Conservation (phyloP, 805 yeast species). For the Yarrowia porcina region DNA sequence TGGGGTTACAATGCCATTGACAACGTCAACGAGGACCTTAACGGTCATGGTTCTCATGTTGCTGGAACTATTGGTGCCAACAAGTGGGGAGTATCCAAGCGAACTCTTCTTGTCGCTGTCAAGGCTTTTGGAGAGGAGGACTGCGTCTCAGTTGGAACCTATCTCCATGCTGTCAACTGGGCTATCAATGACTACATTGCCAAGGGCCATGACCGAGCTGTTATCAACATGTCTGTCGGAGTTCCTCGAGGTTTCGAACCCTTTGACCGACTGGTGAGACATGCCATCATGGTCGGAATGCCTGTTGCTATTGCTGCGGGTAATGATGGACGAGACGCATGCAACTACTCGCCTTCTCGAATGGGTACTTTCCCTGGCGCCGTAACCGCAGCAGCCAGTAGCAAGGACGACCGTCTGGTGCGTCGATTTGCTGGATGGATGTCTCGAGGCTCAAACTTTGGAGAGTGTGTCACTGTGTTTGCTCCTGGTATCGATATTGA, state of each 20-base stretch:
- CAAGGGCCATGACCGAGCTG: slow-evolving; percentile 30
- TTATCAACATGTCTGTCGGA: slow-evolving; percentile 18
- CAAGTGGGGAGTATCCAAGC: slow-evolving; percentile 54
- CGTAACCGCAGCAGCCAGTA: background rate
- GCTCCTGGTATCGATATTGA: slow-evolving; percentile 93
- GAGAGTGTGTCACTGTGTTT: slow-evolving; percentile 91
- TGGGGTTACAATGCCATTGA: slow-evolving; percentile 47
- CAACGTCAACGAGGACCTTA: slow-evolving; percentile 47
- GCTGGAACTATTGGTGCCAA: slow-evolving; percentile 57
- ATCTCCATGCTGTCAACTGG: slow-evolving; percentile 55
- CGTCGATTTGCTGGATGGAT: slow-evolving; percentile 10
- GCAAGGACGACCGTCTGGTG: slow-evolving; percentile 8
- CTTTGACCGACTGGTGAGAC: slow-evolving; percentile 39
- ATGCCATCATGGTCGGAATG: slow-evolving; percentile 11
- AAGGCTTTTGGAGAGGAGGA: slow-evolving; percentile 55
- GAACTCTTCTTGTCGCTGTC: slow-evolving; percentile 49
- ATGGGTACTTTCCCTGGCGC: slow-evolving; percentile 39
- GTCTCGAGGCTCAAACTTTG: slow-evolving; percentile 45
- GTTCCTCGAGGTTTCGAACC: slow-evolving; percentile 43
- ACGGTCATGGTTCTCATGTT: slow-evolving; percentile 61
- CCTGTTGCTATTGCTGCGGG: slow-evolving; percentile 37
- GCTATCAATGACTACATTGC: slow-evolving; percentile 40
- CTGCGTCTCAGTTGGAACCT: slow-evolving; percentile 52
- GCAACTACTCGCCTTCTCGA: slow-evolving; percentile 10
- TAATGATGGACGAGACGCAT: slow-evolving; percentile 13